Evolutionary conservation across 345 rosid genomes (phyloP), one percentile per base, ranked within the genome.

Genomic region (Salix caprea): DNA sequence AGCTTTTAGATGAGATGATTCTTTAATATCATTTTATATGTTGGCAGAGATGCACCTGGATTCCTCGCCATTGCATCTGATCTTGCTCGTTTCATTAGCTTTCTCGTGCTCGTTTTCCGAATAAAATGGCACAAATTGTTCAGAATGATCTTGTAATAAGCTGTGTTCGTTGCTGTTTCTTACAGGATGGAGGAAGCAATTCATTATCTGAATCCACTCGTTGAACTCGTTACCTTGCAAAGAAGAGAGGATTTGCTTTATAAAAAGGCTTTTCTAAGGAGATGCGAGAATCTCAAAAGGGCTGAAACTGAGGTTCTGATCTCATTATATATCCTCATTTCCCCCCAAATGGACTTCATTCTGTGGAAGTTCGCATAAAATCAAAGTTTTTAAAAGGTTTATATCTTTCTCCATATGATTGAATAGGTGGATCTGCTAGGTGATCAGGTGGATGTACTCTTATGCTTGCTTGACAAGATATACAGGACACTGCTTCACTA

Each of bases 351-450:
- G 39, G 65, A 72, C 15, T 37, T 6, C 26, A 36, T n/a, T 54
- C 6, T 12, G 26, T 67, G 15, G 28, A 13, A 44, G 32, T 64
- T 7, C 13, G 5, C 19, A 3, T 42, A 44, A 13, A 44, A 44
- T 13, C 1, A 44, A 44, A 44, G 48, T 10, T 44, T 13, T 44
- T 13, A 12, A 44, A 14, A 30, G 18, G 7, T 13, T 16, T 44
- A 40, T 40, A 11, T 62, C 48, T 24, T 19, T 8, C 15, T 52
- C 37, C 34, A n/a, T 44, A 19, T 67, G n/a, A 1, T 52, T 64
- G 16, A 36, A 7, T 65, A 92, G 97, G 98, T 94, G 75, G 97
- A 94, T 84, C 86, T 92, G 65, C 87, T 94, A 39, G 97, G 91
- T 0, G 91, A 94, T 83, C 97, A 89, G 86, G 98, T 92, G 19